Conservation (phyloP, 305 asterid genomes). For the Fraxinus sp. region DNA sequence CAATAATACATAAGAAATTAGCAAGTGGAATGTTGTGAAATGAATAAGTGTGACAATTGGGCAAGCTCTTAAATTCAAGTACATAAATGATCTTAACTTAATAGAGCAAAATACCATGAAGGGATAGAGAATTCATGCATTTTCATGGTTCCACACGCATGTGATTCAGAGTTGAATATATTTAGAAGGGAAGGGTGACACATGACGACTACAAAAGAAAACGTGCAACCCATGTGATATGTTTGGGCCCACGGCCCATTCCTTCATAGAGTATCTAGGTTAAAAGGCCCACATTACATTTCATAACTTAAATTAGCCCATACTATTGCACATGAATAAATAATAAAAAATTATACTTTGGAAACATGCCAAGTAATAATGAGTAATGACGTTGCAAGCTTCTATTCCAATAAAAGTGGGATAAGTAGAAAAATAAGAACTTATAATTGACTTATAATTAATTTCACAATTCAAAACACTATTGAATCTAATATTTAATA, state of each 20-base stretch:
- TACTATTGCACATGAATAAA: not conserved
- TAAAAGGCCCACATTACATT: constrained; percentile 24
- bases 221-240: constrained; percentile 23
- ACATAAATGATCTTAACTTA: not conserved
- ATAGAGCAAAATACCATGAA: not conserved
- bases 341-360: not conserved
- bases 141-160: not conserved
- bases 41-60: not conserved
- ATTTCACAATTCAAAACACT: constrained; percentile 51
- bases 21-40: not conserved
- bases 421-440: constrained; percentile 3
- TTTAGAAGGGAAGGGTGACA: constrained; percentile 22
- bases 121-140: not conserved
- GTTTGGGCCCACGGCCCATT: not conserved
- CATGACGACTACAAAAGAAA: constrained; percentile 2
- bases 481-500: constrained; percentile 38
- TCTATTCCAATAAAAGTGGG: not conserved
- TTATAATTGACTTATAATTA: constrained; percentile 24
- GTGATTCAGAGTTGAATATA: constrained; percentile 5
- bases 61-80: not conserved
- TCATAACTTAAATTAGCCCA: constrained; percentile 5
- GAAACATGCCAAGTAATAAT: constrained; percentile 29
- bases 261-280: not conserved
- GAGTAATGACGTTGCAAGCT: constrained; percentile 16
- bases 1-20: not conserved